These are phyloP conservation scores for Jaenimonas drosophilae DNA, from an alignment of 208 protist species.

Conservation along the genomic window DNA sequence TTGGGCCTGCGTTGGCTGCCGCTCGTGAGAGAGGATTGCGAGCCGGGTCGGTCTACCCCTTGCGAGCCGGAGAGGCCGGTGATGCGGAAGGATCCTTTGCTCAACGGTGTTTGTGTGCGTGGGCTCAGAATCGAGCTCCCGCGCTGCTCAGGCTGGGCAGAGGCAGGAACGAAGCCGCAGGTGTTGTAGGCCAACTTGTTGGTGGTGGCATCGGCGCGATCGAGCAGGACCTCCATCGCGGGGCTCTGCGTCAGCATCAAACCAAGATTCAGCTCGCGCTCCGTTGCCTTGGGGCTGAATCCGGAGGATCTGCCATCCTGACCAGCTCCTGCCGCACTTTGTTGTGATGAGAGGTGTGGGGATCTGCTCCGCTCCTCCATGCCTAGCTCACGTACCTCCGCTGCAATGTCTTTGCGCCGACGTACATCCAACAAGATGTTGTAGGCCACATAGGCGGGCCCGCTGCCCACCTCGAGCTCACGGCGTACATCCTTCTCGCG, in stretches of 20 bases:
- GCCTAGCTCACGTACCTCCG: slow-evolving; percentile 42
- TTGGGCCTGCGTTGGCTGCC: slow-evolving; percentile 14
- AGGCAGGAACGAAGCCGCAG: slow-evolving; percentile 65
- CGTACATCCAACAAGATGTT: slow-evolving; percentile 75
- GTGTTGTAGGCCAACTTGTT: slow-evolving; percentile 78
- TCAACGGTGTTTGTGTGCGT: slow-evolving; percentile 3
- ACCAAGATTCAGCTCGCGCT: slow-evolving; percentile 79
- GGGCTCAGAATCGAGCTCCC: neutral
- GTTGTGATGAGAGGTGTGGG: too few relatives aligned
- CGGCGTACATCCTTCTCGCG: slow-evolving; percentile 59
- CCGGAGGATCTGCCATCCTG: neutral
- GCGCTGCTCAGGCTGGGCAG: slow-evolving; percentile 15
- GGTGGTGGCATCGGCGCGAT: slow-evolving; percentile 46
- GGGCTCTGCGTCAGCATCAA: slow-evolving; percentile 81
- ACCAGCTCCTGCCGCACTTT: neutral
- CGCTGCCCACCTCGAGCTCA: slow-evolving; percentile 51
- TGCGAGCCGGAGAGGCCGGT: slow-evolving; percentile 6
- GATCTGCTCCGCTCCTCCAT: too few relatives aligned
- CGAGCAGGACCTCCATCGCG: slow-evolving; percentile 76
- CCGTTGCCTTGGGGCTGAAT: slow-evolving; percentile 50
- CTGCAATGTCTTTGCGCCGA: slow-evolving; percentile 47
- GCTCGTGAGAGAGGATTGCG: slow-evolving; percentile 5
- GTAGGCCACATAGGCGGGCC: slow-evolving; percentile 66
- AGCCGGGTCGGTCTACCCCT: slow-evolving; percentile 10
- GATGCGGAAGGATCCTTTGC: slow-evolving; percentile 32